phyloP scores from a whole-genome alignment of 148 eudicot genomes.

The Rhododendron molle region DNA sequence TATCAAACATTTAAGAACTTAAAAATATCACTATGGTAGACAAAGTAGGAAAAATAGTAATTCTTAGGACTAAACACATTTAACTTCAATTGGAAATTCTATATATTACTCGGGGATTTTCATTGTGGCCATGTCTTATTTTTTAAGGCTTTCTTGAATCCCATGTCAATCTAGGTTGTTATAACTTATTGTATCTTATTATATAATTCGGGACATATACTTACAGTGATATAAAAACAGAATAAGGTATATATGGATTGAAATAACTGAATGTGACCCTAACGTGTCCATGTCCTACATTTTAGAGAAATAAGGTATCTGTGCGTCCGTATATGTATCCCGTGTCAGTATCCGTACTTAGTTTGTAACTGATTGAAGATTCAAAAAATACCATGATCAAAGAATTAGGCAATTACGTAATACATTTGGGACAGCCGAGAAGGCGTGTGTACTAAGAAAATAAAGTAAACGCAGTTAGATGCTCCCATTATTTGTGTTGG shows the following conservation, averaged over 20 bases:
- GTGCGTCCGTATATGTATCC: neutral
- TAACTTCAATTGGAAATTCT: neutral
- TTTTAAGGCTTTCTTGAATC: neutral
- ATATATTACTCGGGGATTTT: too few relatives aligned
- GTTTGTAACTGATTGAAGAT: neutral
- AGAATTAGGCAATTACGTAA: neutral
- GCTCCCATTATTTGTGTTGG: neutral
- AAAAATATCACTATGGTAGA: neutral
- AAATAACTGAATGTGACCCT: neutral
- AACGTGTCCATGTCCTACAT: neutral
- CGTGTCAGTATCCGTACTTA: neutral
- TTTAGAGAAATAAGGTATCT: neutral
- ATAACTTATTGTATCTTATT: neutral
- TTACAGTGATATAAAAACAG: too few relatives aligned
- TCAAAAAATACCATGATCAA: neutral
- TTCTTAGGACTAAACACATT: neutral
- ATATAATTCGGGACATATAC: too few relatives aligned
- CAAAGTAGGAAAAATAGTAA: neutral
- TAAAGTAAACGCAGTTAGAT: neutral
- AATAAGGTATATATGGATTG: too few relatives aligned
- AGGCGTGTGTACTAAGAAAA: neutral
- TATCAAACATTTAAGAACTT: too few relatives aligned
- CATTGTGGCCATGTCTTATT: neutral
- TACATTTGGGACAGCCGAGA: neutral
- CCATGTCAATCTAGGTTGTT: neutral